phyloP scores from a whole-genome alignment of 208 protist genomes.

The Leishmania major region DNA sequence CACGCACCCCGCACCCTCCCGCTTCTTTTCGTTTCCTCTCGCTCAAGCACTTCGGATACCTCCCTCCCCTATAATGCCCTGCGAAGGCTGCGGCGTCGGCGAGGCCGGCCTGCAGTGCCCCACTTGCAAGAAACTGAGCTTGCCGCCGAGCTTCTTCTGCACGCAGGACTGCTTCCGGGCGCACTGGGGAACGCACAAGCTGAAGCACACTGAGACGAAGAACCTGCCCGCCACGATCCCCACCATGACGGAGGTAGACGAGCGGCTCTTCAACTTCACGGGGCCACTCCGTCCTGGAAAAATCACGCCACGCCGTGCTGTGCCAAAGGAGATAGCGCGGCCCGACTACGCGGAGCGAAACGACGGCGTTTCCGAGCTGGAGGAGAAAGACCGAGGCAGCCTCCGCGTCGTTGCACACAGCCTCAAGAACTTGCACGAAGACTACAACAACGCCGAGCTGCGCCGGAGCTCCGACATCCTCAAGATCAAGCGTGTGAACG shows the following conservation, averaged over 20 bases:
- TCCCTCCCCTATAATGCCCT: conserved; percentile 47
- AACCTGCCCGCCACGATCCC: conserved; percentile 74
- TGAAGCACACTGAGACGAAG: conserved; percentile 76
- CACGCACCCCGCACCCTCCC: too few relatives aligned
- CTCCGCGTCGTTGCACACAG: conserved; percentile 70
- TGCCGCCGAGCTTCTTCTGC: conserved; percentile 91
- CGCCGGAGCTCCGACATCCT: conserved; percentile 74
- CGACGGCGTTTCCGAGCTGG: conserved; percentile 71
- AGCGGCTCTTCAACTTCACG: conserved; percentile 81
- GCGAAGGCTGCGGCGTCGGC: conserved; percentile 81
- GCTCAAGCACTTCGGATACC: background rate
- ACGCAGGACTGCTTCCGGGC: conserved; percentile 88
- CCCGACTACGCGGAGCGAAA: conserved; percentile 90
- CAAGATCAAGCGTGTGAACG: conserved; percentile 90
- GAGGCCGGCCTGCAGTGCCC: conserved; percentile 88
- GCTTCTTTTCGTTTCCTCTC: background rate
- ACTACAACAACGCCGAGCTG: conserved; percentile 76
- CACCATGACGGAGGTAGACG: conserved; percentile 82
- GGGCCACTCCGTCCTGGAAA: conserved; percentile 81
- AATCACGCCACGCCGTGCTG: conserved; percentile 81
- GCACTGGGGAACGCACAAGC: conserved; percentile 87
- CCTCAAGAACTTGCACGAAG: conserved; percentile 81
- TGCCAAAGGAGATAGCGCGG: conserved; percentile 70
- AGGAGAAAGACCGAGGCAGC: conserved; percentile 79
- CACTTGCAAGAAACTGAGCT: conserved; percentile 88